These are phyloP conservation scores for Daldinia bambusicola DNA, from an alignment of 495 filamentous ascomycete species.

Conservation along the genomic window DNA sequence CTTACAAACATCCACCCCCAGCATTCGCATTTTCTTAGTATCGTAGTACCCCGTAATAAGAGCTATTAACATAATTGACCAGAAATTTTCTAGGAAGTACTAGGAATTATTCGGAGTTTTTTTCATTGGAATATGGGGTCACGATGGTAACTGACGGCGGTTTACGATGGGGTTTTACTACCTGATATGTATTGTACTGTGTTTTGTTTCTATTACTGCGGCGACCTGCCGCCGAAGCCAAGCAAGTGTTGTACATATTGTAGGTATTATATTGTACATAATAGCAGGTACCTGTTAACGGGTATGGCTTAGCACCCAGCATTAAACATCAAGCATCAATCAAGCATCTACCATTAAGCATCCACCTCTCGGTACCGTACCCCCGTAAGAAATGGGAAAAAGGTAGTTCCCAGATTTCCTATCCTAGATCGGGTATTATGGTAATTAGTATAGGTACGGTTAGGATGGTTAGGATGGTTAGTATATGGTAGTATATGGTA, in stretches of 20 bases:
- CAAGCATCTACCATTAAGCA: background rate
- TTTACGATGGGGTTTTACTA: background rate
- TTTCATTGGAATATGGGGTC: background rate
- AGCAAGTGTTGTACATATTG: no score
- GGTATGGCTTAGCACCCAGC: background rate
- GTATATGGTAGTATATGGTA: background rate
- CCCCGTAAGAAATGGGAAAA: background rate
- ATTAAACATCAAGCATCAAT: no score
- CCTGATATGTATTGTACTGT: no score
- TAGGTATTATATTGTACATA: no score
- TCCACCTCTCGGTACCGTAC: background rate
- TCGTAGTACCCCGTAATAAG: background rate
- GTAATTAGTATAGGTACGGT: no score
- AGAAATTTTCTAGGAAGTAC: background rate
- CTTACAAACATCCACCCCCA: no score
- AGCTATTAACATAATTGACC: background rate
- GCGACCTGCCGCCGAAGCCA: conserved; percentile 19
- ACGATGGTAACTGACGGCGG: background rate
- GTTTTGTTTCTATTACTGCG: background rate
- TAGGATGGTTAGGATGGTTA: no score
- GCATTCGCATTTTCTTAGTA: background rate
- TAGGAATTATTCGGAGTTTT: conserved; percentile 9
- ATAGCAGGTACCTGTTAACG: no score
- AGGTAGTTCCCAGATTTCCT: background rate
- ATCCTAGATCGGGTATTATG: no score